Evolutionary conservation across 192 early-diverging fungal genomes (phyloP).

Genomic region (Chytriomyces hyalinus): DNA sequence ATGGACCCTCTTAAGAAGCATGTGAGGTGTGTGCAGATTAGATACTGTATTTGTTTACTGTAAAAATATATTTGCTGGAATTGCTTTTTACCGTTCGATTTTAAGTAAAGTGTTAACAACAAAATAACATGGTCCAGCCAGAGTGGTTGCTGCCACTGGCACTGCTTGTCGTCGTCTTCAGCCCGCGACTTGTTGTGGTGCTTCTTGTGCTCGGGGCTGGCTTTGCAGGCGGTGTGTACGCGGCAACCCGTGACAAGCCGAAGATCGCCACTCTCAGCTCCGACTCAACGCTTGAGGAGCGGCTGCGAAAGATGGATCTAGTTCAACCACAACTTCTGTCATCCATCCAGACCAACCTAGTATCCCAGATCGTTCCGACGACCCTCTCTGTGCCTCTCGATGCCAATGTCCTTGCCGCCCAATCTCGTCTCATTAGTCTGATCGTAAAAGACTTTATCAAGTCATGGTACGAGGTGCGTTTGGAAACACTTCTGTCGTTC

Average conservation of each 20-base stretch:
- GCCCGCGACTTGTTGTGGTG: slow-evolving; percentile 16
- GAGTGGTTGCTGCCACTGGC: background rate
- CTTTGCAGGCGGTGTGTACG: slow-evolving; percentile 8
- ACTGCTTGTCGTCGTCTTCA: slow-evolving; percentile 8
- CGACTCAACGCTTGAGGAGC: slow-evolving; percentile 4
- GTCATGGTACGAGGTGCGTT: slow-evolving; percentile 37
- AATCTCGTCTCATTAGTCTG: slow-evolving; percentile 36
- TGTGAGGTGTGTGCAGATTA: too few species aligned
- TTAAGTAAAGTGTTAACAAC: too few species aligned
- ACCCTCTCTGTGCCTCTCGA: background rate
- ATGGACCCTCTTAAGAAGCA: slow-evolving; percentile 51
- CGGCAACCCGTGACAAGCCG: background rate
- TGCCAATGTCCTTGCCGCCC: background rate
- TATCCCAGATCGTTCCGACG: background rate
- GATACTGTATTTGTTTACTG: too few species aligned
- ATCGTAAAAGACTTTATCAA: slow-evolving; percentile 52
- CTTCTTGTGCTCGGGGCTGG: background rate
- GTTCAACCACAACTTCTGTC: background rate
- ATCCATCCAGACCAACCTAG: background rate
- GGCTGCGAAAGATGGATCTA: background rate
- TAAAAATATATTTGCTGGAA: too few species aligned
- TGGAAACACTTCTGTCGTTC: too few species aligned
- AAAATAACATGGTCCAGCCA: background rate
- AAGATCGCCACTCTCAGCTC: background rate
- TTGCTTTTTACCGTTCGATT: too few species aligned